Evolutionary conservation across 495 filamentous ascomycete genomes (phyloP), one percentile per base, ranked within the genome.

Genomic region (Talaromyces adpressus): DNA sequence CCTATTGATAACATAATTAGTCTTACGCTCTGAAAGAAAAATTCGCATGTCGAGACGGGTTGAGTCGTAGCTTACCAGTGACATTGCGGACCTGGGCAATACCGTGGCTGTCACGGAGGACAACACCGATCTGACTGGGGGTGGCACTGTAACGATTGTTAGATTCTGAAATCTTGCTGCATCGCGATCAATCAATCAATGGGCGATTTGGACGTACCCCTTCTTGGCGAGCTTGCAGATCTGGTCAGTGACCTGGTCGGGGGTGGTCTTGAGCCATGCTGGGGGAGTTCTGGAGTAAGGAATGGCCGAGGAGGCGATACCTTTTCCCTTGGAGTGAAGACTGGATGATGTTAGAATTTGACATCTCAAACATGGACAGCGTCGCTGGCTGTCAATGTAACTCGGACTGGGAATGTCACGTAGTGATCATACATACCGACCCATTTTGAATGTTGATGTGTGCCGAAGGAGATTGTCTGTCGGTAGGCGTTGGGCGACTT

Each of bases 271-370:
- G 76, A 95, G 81, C 94, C 94, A 99, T 61, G 90, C 82, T 25
- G 94, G 93, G 62, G 91, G 77, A 64, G 86, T 88, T 81, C 95
- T 93, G 60, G 91, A 95, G 88, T 98, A 98, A 65, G 95, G 95
- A 81, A 97, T 84, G 70, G 95, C 91, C 63, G 91, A 95, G 81
- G 89, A 81, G 61, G 91, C 89, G 77, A 98, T 98, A 78, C 95
- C 95, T 89, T 99, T 99, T 82, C 95, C 94, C 73, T 96, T 97
- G 85, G 85, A 89, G 90, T 99, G 95, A 85, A 98, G 88, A 82
- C 94, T 88, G 81, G 71, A 70, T 81, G 71, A 70, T 66, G 70
- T 71, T 70, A 64, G 69, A 65, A 29, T 22, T 53, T 56, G 23
- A 29, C 7, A 14, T 29, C 1, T 41, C 14, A 41, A 41, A 29